Conservation (phyloP, 2,329 filamentous ascomycete species). For the Samsoniella hepiali region DNA sequence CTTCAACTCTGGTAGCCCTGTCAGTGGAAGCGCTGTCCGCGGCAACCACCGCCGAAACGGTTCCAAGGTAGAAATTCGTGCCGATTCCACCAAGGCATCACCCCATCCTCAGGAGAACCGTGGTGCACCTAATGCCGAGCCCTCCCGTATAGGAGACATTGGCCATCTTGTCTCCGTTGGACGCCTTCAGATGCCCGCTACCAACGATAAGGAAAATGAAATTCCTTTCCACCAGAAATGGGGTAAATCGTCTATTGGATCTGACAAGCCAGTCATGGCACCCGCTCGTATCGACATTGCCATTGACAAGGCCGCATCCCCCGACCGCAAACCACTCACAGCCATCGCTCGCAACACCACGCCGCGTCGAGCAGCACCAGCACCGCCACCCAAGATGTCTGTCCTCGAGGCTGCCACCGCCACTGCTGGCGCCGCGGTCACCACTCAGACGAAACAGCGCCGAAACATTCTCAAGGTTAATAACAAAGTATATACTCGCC, state of each 20-base stretch:
- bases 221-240: constrained; percentile 65
- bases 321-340: constrained; percentile 55
- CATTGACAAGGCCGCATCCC: constrained; percentile 41
- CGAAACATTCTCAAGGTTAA: constrained; percentile 85
- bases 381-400: constrained; percentile 93
- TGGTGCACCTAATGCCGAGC: constrained; percentile 17
- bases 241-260: constrained; percentile 53
- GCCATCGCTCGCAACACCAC: constrained; percentile 59
- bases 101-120: constrained; percentile 21
- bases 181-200: constrained; percentile 56
- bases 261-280: constrained; percentile 54
- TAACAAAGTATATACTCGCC: constrained; percentile 81
- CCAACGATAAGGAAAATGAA: constrained; percentile 83
- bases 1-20: constrained; percentile 57
- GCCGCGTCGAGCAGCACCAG: constrained; percentile 72
- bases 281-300: constrained; percentile 46
- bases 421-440: constrained; percentile 73
- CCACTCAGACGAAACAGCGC: constrained; percentile 69
- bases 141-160: constrained; percentile 19
- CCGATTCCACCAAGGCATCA: constrained; percentile 31
- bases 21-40: constrained; percentile 47
- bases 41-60: constrained; percentile 40
- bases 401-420: constrained; percentile 88
- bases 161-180: constrained; percentile 22
- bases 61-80: constrained; percentile 37